Conservation (phyloP, 2,329 filamentous ascomycete genomes). For the Monascus ruber region DNA sequence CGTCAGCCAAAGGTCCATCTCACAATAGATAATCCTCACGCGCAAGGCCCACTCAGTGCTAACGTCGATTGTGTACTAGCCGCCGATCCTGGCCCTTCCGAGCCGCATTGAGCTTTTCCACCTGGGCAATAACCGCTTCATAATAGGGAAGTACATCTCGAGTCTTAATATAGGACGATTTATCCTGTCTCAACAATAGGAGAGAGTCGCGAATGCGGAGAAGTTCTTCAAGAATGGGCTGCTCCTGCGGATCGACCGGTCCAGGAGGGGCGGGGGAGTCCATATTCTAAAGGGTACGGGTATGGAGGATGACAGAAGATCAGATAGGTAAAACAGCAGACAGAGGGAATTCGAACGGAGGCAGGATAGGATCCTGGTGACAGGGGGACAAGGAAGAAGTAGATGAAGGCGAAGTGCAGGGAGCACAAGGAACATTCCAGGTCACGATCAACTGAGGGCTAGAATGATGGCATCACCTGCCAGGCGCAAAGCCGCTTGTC, state of each 20-base stretch:
- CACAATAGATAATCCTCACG: constrained; percentile 3
- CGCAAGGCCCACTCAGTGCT: constrained; percentile 11
- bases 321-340: not conserved
- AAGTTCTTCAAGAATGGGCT: constrained; percentile 53
- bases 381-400: too few relatives aligned
- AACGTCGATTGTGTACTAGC: constrained; percentile 49
- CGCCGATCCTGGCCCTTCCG: constrained; percentile 42
- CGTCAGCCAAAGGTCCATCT: constrained; percentile 8
- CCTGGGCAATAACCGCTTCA: constrained; percentile 49
- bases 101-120: constrained; percentile 48
- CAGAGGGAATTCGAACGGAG: not conserved
- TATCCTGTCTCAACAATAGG: constrained; percentile 52
- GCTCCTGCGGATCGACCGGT: constrained; percentile 52
- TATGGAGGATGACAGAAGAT: not conserved
- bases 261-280: constrained; percentile 50
- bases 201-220: constrained; percentile 48
- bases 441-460: constrained; percentile 7
- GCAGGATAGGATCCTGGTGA: too few relatives aligned
- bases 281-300: constrained; percentile 20
- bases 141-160: constrained; percentile 53
- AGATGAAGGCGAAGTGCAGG: too few relatives aligned
- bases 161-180: constrained; percentile 55
- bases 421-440: not conserved
- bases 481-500: constrained; percentile 4
- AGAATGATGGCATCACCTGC: constrained; percentile 13